These are phyloP conservation scores for Fusarium zealandicum DNA, from an alignment of 2,329 filamentous ascomycete species.

Conservation along the genomic window DNA sequence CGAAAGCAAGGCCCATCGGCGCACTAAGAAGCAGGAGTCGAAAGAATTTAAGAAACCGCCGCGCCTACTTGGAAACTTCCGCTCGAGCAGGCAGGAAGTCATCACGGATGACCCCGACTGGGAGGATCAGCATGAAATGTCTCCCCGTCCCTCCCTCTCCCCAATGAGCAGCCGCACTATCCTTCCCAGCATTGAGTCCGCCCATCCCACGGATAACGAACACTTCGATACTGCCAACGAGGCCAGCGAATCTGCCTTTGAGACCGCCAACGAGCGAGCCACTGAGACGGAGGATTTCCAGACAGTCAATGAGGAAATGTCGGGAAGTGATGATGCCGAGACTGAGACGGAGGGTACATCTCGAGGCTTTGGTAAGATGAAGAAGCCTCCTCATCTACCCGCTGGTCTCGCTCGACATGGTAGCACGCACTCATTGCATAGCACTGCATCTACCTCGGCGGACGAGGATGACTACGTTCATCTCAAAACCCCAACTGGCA, in stretches of 20 bases:
- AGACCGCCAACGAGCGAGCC: constrained; percentile 76
- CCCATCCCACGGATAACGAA: constrained; percentile 60
- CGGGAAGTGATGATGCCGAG: constrained; percentile 81
- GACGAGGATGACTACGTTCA: constrained; percentile 70
- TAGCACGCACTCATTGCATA: constrained; percentile 76
- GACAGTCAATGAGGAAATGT: constrained; percentile 82
- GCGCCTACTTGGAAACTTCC: constrained; percentile 77
- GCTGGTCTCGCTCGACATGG: constrained; percentile 50
- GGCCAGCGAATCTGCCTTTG: constrained; percentile 69
- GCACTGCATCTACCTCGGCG: constrained; percentile 86
- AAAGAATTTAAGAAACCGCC: constrained; percentile 81
- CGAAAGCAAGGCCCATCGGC: constrained; percentile 59
- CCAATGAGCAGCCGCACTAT: constrained; percentile 30
- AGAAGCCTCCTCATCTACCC: constrained; percentile 52
- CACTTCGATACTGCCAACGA: constrained; percentile 86
- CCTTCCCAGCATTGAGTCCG: constrained; percentile 18
- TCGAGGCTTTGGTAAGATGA: constrained; percentile 53
- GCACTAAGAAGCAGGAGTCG: constrained; percentile 68
- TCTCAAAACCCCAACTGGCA: constrained; percentile 67
- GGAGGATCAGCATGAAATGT: constrained; percentile 74
- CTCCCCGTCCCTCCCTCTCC: constrained; percentile 38
- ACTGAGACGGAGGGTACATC: constrained; percentile 83
- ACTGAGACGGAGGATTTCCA: constrained; percentile 96
- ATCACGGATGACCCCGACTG: constrained; percentile 83
- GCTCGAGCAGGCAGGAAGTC: constrained; percentile 79